Base-by-base conservation (phyloP, 371 early-diverging fungal species). In the Basidiobolus meristosporus region DNA sequence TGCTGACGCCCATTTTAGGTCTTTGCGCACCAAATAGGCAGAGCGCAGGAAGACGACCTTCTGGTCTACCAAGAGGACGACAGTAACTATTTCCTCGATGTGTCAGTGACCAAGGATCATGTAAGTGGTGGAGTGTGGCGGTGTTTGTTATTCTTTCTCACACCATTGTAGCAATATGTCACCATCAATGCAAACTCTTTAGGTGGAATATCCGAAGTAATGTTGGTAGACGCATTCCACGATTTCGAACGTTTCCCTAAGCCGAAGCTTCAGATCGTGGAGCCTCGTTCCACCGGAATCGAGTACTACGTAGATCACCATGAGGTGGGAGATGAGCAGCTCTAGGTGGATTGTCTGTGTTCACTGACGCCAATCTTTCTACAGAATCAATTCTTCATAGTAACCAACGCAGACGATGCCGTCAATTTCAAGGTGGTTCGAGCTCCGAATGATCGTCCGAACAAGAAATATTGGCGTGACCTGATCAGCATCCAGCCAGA, bases 241-340 rank as follows among this genome's bases (percentile, higher is more conserved):
- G 65, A 67, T 30, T 57, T 49, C 1, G 41, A 45, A 3, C 50
- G 43, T 10, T 36, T 9, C 0, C 68, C 71, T 20, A 33, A 26
- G 26, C 26, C 26, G 26, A 26, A 43, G 5, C 36, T 68, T 19
- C 48, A 40, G 6, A 50, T 79, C 3, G 58, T 84, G 6, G 59
- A 73, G n/a, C 57, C 64, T 14, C 60, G 84, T 3, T 51, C 52
- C 20, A 46, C 57, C 2, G 73, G 69, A 7, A 52, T 79, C 1
- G 80, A 85, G 37, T 81, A 78, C 43, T 85, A 71, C 56, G 76
- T 79, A 1, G 88, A 87, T 46, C 85, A 84, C 45, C 77, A 81
- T 40, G 56, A 70, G 42, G 79, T 77, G 61, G 53, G 59, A 40
- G 15, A 22, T 20, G 22, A 16, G 16, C 19, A 10, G 20, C 6